Evolutionary conservation across 345 rosid species (phyloP).

Genomic region (Limnanthes douglasii): DNA sequence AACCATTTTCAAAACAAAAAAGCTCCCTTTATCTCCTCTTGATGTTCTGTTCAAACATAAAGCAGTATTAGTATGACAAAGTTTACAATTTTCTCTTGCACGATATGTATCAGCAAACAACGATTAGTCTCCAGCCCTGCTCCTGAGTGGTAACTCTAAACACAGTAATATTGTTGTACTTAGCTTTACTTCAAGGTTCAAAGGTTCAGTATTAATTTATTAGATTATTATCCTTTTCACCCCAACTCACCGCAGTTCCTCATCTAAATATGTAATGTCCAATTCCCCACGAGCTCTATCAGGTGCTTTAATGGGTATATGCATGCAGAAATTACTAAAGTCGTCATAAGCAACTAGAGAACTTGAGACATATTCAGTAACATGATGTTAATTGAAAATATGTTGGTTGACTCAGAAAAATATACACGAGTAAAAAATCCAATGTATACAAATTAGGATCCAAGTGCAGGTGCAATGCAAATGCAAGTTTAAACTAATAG

Average conservation of each 20-base stretch:
- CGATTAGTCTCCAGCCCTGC: too few species aligned
- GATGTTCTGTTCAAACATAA: constrained; percentile 34
- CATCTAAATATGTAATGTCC: constrained; percentile 49
- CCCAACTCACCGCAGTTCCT: constrained; percentile 29
- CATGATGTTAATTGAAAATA: too few species aligned
- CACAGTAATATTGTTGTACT: not conserved
- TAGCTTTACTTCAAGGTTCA: not conserved
- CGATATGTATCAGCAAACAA: not conserved
- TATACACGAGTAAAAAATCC: too few species aligned
- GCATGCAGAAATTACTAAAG: not conserved
- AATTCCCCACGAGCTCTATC: constrained; percentile 46
- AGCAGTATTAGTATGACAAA: too few species aligned
- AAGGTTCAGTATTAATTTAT: not conserved
- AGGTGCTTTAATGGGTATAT: constrained; percentile 54
- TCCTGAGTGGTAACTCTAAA: too few species aligned
- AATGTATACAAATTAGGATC: too few species aligned
- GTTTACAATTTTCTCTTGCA: not conserved
- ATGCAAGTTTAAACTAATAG: too few species aligned
- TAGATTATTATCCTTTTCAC: too few species aligned
- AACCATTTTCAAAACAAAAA: constrained; percentile 83
- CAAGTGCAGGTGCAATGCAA: too few species aligned
- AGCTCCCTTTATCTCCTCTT: constrained; percentile 82
- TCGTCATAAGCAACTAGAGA: not conserved
- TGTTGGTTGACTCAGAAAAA: too few species aligned
- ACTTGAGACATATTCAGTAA: too few species aligned